phyloP scores from a whole-genome alignment of 805 yeast species.

The Starmerella sirachaensis region DNA sequence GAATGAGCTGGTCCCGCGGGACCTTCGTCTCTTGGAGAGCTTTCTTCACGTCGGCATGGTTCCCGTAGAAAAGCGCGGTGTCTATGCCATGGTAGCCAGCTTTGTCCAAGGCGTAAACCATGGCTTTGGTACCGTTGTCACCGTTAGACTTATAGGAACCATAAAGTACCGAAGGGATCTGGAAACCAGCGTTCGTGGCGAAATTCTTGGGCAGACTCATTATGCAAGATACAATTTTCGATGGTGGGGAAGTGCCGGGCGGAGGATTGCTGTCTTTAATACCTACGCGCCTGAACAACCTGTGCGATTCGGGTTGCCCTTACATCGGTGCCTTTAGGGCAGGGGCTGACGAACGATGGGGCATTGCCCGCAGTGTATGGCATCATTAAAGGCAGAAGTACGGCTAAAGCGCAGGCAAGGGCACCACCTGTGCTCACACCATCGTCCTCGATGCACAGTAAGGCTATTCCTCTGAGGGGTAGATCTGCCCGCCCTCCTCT shows the following conservation, averaged over 20 bases:
- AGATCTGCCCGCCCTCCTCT: too few species aligned
- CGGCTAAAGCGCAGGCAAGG: too few species aligned
- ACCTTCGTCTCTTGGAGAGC: constrained; percentile 31
- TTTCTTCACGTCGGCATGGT: constrained; percentile 53
- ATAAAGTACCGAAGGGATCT: constrained; percentile 56
- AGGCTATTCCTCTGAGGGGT: too few species aligned
- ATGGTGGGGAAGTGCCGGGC: neutral
- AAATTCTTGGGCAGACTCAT: constrained; percentile 9
- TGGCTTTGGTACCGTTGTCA: constrained; percentile 45
- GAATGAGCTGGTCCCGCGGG: constrained; percentile 50
- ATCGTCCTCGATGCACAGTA: too few species aligned
- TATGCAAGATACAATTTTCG: neutral
- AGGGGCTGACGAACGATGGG: too few species aligned
- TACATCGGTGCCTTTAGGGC: too few species aligned
- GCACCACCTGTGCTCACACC: too few species aligned
- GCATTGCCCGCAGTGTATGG: too few species aligned
- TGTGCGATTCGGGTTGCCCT: too few species aligned
- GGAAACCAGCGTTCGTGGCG: constrained; percentile 43
- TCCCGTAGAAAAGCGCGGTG: constrained; percentile 57
- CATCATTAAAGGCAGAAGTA: too few species aligned
- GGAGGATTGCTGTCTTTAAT: too few species aligned
- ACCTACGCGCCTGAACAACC: too few species aligned
- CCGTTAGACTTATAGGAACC: constrained; percentile 62
- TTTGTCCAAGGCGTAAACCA: constrained; percentile 40
- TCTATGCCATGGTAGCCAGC: constrained; percentile 69